Conservation (phyloP, 2,329 filamentous ascomycete genomes). For the Cladosporium velox region DNA sequence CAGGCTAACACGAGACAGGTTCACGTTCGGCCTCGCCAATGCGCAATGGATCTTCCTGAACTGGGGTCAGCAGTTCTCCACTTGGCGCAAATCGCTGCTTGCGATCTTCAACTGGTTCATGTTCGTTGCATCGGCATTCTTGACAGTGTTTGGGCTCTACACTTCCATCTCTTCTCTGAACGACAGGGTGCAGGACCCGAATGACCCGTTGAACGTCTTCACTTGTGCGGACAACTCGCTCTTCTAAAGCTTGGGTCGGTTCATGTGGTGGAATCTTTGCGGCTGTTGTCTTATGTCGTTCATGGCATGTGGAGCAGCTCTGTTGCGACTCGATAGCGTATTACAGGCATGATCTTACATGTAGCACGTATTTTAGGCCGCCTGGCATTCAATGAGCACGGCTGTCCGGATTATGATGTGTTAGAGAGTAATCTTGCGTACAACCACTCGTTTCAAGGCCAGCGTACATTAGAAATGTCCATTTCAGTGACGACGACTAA, state of each 20-base stretch:
- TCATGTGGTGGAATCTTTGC: not conserved
- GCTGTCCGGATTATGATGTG: no score
- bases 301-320: not conserved
- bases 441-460: no score
- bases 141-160: conserved; percentile 11
- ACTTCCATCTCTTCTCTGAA: conserved; percentile 9
- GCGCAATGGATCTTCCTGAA: conserved; percentile 16
- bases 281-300: not conserved
- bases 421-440: no score
- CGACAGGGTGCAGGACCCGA: conserved; percentile 9
- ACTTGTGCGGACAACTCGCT: conserved; percentile 16
- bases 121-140: conserved; percentile 7
- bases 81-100: conserved; percentile 8
- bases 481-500: no score
- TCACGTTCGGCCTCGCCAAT: conserved; percentile 14
- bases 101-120: conserved; percentile 18
- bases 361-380: no score
- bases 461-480: no score
- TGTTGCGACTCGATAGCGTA: not conserved
- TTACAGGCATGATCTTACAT: not conserved
- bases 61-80: conserved; percentile 17
- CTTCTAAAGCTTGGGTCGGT: not conserved
- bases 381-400: no score
- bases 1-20: not conserved
- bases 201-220: conserved; percentile 10